A percentile compares a stretch with the other conserved stretches of the same genome.
These are phyloP conservation scores for Narthecium ossifragum DNA, from an alignment of 106 monocot species.

Conservation along the genomic window DNA sequence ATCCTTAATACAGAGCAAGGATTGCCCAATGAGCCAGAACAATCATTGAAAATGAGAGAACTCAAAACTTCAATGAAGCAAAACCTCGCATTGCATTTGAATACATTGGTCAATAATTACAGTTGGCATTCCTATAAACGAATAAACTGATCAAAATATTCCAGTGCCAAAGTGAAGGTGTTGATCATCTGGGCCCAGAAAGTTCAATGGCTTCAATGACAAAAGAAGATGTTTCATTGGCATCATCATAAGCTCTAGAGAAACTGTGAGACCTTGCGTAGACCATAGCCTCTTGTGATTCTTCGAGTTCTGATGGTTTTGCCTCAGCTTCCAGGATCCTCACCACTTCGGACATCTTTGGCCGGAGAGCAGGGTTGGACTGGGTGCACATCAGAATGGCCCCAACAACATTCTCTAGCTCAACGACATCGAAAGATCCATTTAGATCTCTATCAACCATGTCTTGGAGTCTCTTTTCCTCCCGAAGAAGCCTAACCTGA, in stretches of 20 bases:
- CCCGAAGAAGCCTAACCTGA: constrained; percentile 59
- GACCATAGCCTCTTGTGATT: constrained; percentile 11
- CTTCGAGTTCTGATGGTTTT: constrained; percentile 30
- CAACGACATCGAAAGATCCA: constrained; percentile 33
- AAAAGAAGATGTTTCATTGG: constrained; percentile 73
- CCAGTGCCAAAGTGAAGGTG: not conserved
- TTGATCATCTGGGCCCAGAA: constrained; percentile 73
- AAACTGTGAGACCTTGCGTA: constrained; percentile 39
- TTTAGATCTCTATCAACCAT: constrained; percentile 66
- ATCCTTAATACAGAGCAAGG: no score
- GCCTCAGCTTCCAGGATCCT: constrained; percentile 46
- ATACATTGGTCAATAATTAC: no score
- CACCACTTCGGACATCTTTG: constrained; percentile 80
- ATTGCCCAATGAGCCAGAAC: no score
- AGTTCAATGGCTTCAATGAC: constrained; percentile 90
- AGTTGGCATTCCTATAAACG: not conserved
- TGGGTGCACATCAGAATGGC: constrained; percentile 65
- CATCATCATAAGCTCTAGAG: constrained; percentile 38
- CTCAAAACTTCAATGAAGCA: no score
- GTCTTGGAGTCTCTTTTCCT: constrained; percentile 49
- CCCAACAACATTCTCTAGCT: constrained; percentile 65
- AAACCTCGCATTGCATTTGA: no score
- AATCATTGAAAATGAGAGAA: no score
- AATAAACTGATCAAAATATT: no score
- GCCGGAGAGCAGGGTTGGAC: constrained; percentile 60